Percentiles rank a stretch among this genome's conserved stretches.
phyloP scores from a whole-genome alignment of 805 yeast genomes.

The Sporopachydermia quercuum region DNA sequence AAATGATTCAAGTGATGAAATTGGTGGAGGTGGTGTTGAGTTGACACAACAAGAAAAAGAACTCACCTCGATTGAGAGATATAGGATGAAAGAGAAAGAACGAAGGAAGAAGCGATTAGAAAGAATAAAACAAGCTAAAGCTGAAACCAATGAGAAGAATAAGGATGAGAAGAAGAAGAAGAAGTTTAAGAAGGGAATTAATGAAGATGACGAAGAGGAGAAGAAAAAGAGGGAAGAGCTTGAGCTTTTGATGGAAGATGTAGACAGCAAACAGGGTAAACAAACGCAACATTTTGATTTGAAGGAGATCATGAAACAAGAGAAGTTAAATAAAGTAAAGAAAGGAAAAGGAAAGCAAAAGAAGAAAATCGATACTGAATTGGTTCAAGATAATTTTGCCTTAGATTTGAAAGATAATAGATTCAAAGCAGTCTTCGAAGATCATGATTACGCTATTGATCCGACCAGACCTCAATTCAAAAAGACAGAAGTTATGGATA shows the following conservation, averaged over 20 bases:
- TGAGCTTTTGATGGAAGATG: slow-evolving; percentile 60
- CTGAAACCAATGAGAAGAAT: slow-evolving; percentile 17
- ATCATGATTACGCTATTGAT: slow-evolving; percentile 87
- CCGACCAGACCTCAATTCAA: slow-evolving; percentile 85
- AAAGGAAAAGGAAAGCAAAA: slow-evolving; percentile 28
- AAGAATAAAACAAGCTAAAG: slow-evolving; percentile 23
- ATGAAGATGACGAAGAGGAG: slow-evolving; percentile 19
- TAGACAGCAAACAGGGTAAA: slow-evolving; percentile 25
- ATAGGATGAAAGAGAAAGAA: slow-evolving; percentile 82
- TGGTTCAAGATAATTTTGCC: slow-evolving; percentile 35
- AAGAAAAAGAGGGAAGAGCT: slow-evolving; percentile 47
- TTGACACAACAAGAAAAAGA: slow-evolving; percentile 26
- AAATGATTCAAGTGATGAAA: slow-evolving; percentile 17
- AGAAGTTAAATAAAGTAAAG: slow-evolving; percentile 43
- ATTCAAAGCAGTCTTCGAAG: slow-evolving; percentile 70
- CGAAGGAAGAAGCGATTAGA: slow-evolving; percentile 70
- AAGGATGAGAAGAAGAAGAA: slow-evolving; percentile 10
- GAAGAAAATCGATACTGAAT: slow-evolving; percentile 37
- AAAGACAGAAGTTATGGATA: slow-evolving; percentile 75
- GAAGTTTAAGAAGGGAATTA: slow-evolving; percentile 10
- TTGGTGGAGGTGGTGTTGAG: slow-evolving; percentile 18
- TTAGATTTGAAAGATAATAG: slow-evolving; percentile 74
- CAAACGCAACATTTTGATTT: slow-evolving; percentile 55
- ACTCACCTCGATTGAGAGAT: slow-evolving; percentile 63
- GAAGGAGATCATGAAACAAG: slow-evolving; percentile 65